A percentile compares a stretch with the other conserved stretches of the same genome.
phyloP scores from a whole-genome alignment of 1,139 yeast genomes.

The Arxiozyma telluris region DNA sequence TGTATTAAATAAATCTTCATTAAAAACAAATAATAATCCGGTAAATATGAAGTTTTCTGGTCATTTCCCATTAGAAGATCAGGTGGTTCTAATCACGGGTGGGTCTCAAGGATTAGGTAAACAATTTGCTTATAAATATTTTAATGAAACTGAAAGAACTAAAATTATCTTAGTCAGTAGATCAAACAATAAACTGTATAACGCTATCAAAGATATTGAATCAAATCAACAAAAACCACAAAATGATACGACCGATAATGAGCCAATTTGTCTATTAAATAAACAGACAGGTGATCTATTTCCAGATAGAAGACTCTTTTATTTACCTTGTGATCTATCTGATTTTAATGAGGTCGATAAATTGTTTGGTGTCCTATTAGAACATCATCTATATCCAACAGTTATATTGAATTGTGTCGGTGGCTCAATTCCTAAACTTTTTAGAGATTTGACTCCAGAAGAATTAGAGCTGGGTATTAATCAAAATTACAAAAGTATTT shows the following conservation, averaged over 20 bases:
- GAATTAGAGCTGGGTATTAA: conserved; percentile 56
- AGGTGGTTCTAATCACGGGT: conserved; percentile 75
- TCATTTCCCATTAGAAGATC: conserved; percentile 29
- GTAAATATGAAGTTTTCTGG: not conserved
- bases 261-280: conserved; percentile 19
- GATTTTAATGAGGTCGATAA: conserved; percentile 42
- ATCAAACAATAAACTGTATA: conserved; percentile 46
- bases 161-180: conserved; percentile 69
- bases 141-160: conserved; percentile 41
- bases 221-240: not conserved
- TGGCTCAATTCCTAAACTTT: conserved; percentile 68
- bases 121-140: conserved; percentile 58
- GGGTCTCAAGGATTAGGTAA: conserved; percentile 94
- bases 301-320: conserved; percentile 34
- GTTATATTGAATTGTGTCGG: conserved; percentile 84
- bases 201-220: conserved; percentile 17
- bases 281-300: not conserved
- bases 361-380: conserved; percentile 33
- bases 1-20: too few relatives aligned
- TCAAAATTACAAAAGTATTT: conserved; percentile 65
- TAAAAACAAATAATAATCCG: too few relatives aligned
- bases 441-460: conserved; percentile 51
- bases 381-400: conserved; percentile 43
- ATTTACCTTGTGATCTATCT: conserved; percentile 60
- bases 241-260: not conserved